phyloP scores from a whole-genome alignment of 768 basidiomycete genomes.

The Tubosaeta sp. region DNA sequence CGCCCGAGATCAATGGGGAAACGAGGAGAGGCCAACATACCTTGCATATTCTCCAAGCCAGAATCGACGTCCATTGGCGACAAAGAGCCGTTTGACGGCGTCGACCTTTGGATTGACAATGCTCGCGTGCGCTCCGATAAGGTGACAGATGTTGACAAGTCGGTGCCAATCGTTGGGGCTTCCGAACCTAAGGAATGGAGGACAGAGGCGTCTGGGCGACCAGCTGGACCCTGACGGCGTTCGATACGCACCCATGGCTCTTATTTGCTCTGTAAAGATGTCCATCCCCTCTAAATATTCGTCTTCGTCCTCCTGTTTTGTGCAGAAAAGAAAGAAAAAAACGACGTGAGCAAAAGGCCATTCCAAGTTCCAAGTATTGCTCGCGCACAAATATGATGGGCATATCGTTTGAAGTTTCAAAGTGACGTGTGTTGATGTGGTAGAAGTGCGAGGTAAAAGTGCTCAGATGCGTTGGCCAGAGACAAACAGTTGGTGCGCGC shows the following conservation, averaged over 20 bases:
- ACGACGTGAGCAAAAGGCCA: conserved; percentile 2
- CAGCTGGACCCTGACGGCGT: background rate
- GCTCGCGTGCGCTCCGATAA: conserved; percentile 23
- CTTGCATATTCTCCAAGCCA: conserved; percentile 9
- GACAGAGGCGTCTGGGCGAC: background rate
- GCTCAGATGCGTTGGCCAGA: background rate
- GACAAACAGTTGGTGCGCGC: background rate
- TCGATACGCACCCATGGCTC: conserved; percentile 17
- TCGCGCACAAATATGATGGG: conserved; percentile 20
- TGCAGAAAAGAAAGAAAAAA: background rate
- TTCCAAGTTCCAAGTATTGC: background rate
- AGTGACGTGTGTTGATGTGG: conserved; percentile 8
- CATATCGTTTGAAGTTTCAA: conserved; percentile 14
- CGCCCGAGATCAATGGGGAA: background rate
- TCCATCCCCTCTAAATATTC: conserved; percentile 19
- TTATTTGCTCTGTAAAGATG: conserved; percentile 3
- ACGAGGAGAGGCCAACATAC: conserved; percentile 6
- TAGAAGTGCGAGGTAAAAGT: conserved; percentile 2
- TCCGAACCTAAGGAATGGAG: conserved; percentile 6
- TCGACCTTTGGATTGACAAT: conserved; percentile 9
- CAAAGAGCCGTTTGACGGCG: conserved; percentile 7
- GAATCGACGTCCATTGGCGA: conserved; percentile 25
- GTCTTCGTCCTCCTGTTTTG: conserved; percentile 22
- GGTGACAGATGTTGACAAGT: conserved; percentile 9
- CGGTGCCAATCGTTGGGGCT: conserved; percentile 10